Percentiles rank a stretch among this genome's conserved stretches.
Evolutionary conservation across 495 filamentous ascomycete species (phyloP).

Genomic region (Lichenothelia convexa): DNA sequence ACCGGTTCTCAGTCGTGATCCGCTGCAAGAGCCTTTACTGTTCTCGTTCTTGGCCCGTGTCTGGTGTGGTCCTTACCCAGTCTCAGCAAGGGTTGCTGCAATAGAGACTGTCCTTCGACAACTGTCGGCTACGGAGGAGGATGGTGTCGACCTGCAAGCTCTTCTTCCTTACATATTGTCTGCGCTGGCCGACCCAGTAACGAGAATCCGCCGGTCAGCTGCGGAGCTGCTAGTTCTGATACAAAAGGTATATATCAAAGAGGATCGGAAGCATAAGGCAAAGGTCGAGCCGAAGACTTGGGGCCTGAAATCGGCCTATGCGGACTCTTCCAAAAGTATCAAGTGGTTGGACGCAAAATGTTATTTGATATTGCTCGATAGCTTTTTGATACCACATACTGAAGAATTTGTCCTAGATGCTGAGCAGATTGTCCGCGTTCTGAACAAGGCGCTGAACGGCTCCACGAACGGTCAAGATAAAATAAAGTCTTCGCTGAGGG

Average conservation of each 20-base stretch:
- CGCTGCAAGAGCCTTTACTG: constrained; percentile 41
- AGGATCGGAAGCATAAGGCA: constrained; percentile 17
- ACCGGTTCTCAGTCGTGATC: constrained; percentile 35
- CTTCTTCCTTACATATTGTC: constrained; percentile 58
- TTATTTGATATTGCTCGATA: constrained; percentile 38
- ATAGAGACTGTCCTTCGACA: constrained; percentile 37
- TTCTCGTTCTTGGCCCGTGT: constrained; percentile 59
- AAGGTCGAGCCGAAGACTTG: constrained; percentile 22
- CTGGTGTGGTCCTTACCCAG: constrained; percentile 54
- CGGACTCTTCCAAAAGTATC: constrained; percentile 29
- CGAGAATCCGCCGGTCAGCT: constrained; percentile 55
- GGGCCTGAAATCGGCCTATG: constrained; percentile 40
- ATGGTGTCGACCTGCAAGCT: constrained; percentile 45
- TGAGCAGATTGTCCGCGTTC: neutral
- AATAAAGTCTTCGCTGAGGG: constrained; percentile 45
- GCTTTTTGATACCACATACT: constrained; percentile 45
- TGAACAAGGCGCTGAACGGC: constrained; percentile 6
- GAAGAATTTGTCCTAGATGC: constrained; percentile 72
- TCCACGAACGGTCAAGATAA: neutral
- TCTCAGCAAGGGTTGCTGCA: constrained; percentile 45
- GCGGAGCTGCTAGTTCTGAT: constrained; percentile 40
- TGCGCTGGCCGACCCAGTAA: constrained; percentile 54
- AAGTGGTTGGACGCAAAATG: constrained; percentile 41
- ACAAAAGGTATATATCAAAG: constrained; percentile 16
- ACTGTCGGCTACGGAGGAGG: constrained; percentile 15